These are phyloP conservation scores for Pseudogymnoascus sp. DNA, from an alignment of 2,329 filamentous ascomycete genomes.

Conservation along the genomic window DNA sequence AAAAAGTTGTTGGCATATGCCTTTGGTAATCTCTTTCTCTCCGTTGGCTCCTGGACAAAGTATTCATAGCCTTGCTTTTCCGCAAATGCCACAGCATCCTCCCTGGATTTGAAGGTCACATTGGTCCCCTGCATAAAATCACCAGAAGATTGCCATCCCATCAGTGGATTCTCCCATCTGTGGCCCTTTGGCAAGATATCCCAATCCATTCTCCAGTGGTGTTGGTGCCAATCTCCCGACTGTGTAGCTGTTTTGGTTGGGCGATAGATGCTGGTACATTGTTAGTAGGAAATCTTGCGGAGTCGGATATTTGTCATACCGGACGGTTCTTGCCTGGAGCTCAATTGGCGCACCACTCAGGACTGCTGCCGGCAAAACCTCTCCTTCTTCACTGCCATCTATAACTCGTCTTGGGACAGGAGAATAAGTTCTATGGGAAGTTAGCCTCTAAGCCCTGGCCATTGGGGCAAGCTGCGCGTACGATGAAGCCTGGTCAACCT, in stretches of 20 bases:
- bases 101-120: slow-evolving; percentile 83
- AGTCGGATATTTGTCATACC: slow-evolving; percentile 50
- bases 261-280: slow-evolving; percentile 67
- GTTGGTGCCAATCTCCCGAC: slow-evolving; percentile 76
- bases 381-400: slow-evolving; percentile 77
- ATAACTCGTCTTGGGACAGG: slow-evolving; percentile 83
- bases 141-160: slow-evolving; percentile 96
- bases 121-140: slow-evolving; percentile 94
- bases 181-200: slow-evolving; percentile 87
- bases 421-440: slow-evolving; percentile 65
- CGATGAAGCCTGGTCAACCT: slow-evolving; percentile 85
- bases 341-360: slow-evolving; percentile 90
- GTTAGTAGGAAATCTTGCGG: slow-evolving; percentile 13
- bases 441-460: slow-evolving; percentile 14
- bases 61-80: slow-evolving; percentile 99
- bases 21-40: slow-evolving; percentile 78
- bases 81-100: slow-evolving; percentile 89
- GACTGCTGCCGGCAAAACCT: slow-evolving; percentile 70
- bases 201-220: slow-evolving; percentile 98
- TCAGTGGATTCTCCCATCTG: slow-evolving; percentile 96
- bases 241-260: slow-evolving; percentile 93
- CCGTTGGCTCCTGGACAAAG: slow-evolving; percentile 94
- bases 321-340: slow-evolving; percentile 85
- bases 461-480: slow-evolving; percentile 38
- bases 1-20: slow-evolving; percentile 96